Conservation (phyloP, 78 protist genomes). For the slime mould (Dictyostelium discoideum) region DNA sequence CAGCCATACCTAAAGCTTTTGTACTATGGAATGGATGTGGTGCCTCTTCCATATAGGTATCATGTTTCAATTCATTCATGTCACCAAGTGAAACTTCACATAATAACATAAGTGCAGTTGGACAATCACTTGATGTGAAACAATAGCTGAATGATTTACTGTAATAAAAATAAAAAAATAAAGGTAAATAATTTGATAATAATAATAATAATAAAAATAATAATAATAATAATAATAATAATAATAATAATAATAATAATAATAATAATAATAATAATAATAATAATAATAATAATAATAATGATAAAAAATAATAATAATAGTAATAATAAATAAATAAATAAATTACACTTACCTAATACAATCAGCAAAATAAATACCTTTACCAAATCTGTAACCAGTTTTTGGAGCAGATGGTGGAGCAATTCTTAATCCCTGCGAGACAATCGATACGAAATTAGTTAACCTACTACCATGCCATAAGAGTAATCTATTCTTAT, state of each 20-base stretch:
- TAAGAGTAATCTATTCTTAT: conserved; percentile 76
- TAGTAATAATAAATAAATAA: too few relatives aligned
- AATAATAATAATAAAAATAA: too few relatives aligned
- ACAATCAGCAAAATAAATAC: conserved; percentile 85
- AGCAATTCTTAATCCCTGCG: conserved; percentile 93
- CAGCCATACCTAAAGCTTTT: conserved; percentile 81
- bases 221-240: too few relatives aligned
- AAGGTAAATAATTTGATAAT: neutral
- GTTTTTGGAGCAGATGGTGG: conserved; percentile 93
- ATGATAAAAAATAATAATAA: too few relatives aligned
- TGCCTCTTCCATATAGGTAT: conserved; percentile 83
- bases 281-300: neutral
- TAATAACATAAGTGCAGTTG: conserved; percentile 70
- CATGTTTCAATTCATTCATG: conserved; percentile 55
- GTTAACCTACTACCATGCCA: conserved; percentile 93
- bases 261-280: neutral
- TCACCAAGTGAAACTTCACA: conserved; percentile 82
- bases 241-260: too few relatives aligned
- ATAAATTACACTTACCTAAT: neutral
- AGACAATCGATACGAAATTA: conserved; percentile 91
- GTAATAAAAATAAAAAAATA: too few relatives aligned
- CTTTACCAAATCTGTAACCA: conserved; percentile 93
- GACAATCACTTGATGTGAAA: conserved; percentile 72
- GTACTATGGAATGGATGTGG: conserved; percentile 74
- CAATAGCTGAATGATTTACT: conserved; percentile 81